Evolutionary conservation across 176 grass and related monocot species (phyloP), one percentile per base, ranked within the genome.

Genomic region (Otatea glauca): DNA sequence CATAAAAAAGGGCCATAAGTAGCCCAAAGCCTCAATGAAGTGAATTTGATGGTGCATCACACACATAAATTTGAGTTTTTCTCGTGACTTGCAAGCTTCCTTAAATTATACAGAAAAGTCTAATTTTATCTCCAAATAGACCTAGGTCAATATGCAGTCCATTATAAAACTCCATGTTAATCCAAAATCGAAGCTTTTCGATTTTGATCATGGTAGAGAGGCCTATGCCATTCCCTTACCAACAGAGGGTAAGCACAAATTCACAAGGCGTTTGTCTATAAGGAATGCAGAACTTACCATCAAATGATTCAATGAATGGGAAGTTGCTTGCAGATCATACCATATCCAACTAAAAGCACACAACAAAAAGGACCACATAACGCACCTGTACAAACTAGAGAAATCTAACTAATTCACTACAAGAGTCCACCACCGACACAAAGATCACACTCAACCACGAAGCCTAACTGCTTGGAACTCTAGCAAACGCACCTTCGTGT

Each of bases 391-490:
- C 44, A 56, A 21, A 84, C 10, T 43, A 77, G 15, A 41, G 11
- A 83, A 42, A 80, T 51, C 5, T 62, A 85, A 68, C 15, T 58
- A 7, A 80, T 25, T 56, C 51, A 23, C 17, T 42, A 67, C n/a
- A 77, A 77, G 60, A 59, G 45, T 59, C 12, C 34, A 56, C 2
- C 5, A 16, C 20, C 7, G 14, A 49, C 24, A 67, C 38, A 25
- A 43, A 43, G 42, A 81, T 76, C 53, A 81, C 71, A 76, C 39
- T 69, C 43, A 63, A 66, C 58, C 34, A 54, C 45, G 77, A 48
- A 53, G 65, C 70, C n/a, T 59, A 51, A 39, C 9, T 16, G 43
- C 17, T 47, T 78, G 41, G 7, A 79, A 18, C 55, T 72, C 21
- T 51, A 32, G 44, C 7, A 71, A 49, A 79, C 16, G 9, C 37